A percentile compares a stretch with the other conserved stretches of the same genome.
Conservation (phyloP, 805 yeast genomes). For the Komagataella populi region DNA sequence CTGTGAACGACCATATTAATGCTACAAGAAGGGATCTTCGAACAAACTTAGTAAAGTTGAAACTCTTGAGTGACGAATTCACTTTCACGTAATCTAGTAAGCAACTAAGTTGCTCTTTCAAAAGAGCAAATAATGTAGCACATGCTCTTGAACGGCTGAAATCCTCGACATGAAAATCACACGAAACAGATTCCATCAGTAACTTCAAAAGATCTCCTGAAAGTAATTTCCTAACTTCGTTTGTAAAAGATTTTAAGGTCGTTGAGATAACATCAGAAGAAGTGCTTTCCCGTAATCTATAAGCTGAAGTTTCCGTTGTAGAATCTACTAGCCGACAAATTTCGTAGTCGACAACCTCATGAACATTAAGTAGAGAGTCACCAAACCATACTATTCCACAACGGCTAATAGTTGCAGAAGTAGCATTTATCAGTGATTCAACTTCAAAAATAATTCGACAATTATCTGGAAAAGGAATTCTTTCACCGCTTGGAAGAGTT, state of each 20-base stretch:
- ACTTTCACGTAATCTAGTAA: constrained; percentile 10
- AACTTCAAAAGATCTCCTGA: constrained; percentile 8
- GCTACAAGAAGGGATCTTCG: background rate
- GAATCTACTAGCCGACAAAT: background rate
- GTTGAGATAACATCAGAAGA: background rate
- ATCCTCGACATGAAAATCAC: constrained; percentile 37
- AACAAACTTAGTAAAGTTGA: background rate
- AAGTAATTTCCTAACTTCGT: background rate
- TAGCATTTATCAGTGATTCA: constrained; percentile 47
- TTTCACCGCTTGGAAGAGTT: constrained; percentile 84
- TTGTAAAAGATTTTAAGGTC: background rate
- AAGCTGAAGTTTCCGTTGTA: background rate
- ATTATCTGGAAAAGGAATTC: constrained; percentile 52
- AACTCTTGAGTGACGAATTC: constrained; percentile 9
- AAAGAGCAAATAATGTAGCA: constrained; percentile 23
- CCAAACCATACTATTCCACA: constrained; percentile 82
- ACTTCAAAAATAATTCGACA: constrained; percentile 68
- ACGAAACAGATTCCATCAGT: constrained; percentile 12
- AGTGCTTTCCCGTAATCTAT: background rate
- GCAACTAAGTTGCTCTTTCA: constrained; percentile 20
- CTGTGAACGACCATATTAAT: background rate
- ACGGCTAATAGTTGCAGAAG: constrained; percentile 86
- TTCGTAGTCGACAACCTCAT: background rate
- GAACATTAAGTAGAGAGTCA: constrained; percentile 3
- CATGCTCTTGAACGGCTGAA: constrained; percentile 22